These are phyloP conservation scores for Metarhizium humberi DNA, from an alignment of 2,329 filamentous ascomycete species.

Conservation along the genomic window DNA sequence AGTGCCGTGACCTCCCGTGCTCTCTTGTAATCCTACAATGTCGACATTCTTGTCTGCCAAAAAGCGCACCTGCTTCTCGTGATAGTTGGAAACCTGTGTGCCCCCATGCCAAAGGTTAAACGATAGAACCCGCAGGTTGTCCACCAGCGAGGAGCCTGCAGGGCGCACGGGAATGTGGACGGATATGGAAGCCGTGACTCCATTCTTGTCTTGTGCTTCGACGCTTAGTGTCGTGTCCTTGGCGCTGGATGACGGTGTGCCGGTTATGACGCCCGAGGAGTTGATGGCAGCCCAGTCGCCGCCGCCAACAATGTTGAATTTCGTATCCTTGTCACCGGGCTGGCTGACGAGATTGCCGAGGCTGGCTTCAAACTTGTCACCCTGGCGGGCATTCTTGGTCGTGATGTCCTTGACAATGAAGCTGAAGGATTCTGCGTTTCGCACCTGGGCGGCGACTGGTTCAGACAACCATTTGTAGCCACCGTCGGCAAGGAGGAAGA, in stretches of 20 bases:
- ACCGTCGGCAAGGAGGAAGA: conserved; percentile 22
- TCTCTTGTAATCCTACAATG: conserved; percentile 29
- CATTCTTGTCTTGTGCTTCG: conserved; percentile 13
- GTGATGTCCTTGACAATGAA: conserved; percentile 19
- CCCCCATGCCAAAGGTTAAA: conserved; percentile 30
- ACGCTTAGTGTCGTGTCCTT: conserved; percentile 11
- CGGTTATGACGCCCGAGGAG: conserved; percentile 20
- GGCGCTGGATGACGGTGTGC: conserved; percentile 15
- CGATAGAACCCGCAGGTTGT: conserved; percentile 21
- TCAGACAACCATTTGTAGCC: conserved; percentile 24
- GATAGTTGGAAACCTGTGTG: conserved; percentile 23
- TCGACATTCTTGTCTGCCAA: conserved; percentile 20
- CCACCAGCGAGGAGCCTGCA: conserved; percentile 16
- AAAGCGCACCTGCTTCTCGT: conserved; percentile 28
- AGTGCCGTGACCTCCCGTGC: conserved; percentile 16
- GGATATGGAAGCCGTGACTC: conserved; percentile 11
- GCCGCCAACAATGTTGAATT: conserved; percentile 15
- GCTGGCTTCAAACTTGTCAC: conserved; percentile 19
- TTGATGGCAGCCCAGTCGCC: conserved; percentile 20
- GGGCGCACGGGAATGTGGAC: conserved; percentile 21
- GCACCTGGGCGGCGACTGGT: conserved; percentile 15
- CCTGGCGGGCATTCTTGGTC: conserved; percentile 22
- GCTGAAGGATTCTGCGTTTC: neutral
- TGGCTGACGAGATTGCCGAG: conserved; percentile 21
- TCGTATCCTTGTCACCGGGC: conserved; percentile 7